Evolutionary conservation across 2,329 filamentous ascomycete species (phyloP), one percentile per base, ranked within the genome.

Genomic region (Cylindrodendrum hubeiense): DNA sequence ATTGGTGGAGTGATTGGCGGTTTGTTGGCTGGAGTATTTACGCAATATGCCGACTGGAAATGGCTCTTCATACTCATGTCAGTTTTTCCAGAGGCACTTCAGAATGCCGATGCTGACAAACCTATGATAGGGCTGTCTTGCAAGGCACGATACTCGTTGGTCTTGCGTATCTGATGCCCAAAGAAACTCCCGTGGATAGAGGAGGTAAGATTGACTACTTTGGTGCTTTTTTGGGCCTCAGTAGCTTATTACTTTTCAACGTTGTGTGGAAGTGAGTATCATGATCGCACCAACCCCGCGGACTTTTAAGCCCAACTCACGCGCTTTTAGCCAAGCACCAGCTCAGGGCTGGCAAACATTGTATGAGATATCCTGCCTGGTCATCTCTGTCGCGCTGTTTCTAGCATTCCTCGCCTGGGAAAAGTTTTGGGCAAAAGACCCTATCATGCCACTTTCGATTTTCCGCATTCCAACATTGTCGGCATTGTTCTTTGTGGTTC

Each of bases 241-340:
- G 74, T 15, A 78, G 79, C 6, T 68, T 86, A n/a, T 73, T 85
- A 2, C 68, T 85, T 0, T 86, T 86, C 61, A 86, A 84, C 58
- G 78, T 87, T n/a, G 79, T 79, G 2, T 86, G 84, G 80, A 86
- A 85, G 84, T 85, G 67, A 76, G 51, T 60, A 21, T 34, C 3
- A 22, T 12, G 15, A 19, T 39, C 15, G 6, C n/a, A 9, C 5
- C 30, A 19, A 19, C 19, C 17, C 2, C 5, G 5, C 17, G 26
- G 2, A 12, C 19, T 21, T 21, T 3, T 26, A 5, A n/a, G 22
- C 3, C 17, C 12, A 3, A 24, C 26, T 24, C 2, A 47, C 24
- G n/a, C 34, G 33, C 15, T 12, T 24, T 24, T n/a, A 76, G 72
- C 13, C 75, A 77, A 78, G 83, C 84, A 4, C 83, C 83, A 0